phyloP scores from a whole-genome alignment of 1,139 yeast species.

The Yamadazyma pseudoaaseri region DNA sequence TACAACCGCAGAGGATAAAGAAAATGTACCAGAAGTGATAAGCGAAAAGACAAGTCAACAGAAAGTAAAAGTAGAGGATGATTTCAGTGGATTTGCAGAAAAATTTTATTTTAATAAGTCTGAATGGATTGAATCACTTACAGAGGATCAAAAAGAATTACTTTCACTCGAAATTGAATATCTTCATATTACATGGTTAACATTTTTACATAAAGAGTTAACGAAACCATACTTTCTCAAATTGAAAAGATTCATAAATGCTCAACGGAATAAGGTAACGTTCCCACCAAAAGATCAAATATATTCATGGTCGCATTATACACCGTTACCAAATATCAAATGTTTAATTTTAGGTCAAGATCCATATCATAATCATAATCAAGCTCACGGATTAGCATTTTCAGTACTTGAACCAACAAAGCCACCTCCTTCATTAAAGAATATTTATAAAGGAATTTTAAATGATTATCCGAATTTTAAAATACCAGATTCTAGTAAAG shows the following conservation, averaged over 20 bases:
- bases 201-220: conserved; percentile 63
- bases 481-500: conserved; percentile 47
- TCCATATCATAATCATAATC: conserved; percentile 89
- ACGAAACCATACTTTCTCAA: conserved; percentile 84
- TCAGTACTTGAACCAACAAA: conserved; percentile 81
- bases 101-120: conserved; percentile 43
- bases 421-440: conserved; percentile 87
- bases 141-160: conserved; percentile 51
- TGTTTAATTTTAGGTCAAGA: conserved; percentile 93
- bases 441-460: conserved; percentile 78
- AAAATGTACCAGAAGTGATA: neutral
- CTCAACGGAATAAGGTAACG: conserved; percentile 43
- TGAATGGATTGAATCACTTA: conserved; percentile 53
- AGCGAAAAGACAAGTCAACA: no score
- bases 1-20: no score
- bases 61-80: neutral
- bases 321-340: conserved; percentile 73
- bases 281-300: conserved; percentile 79
- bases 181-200: conserved; percentile 78
- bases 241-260: conserved; percentile 58
- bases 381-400: conserved; percentile 96
- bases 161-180: conserved; percentile 67
- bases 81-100: conserved; percentile 4
- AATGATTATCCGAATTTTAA: conserved; percentile 72
- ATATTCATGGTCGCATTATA: conserved; percentile 91